Base-by-base conservation (phyloP, 768 basidiomycete genomes). In the Auriscalpium orientale region DNA sequence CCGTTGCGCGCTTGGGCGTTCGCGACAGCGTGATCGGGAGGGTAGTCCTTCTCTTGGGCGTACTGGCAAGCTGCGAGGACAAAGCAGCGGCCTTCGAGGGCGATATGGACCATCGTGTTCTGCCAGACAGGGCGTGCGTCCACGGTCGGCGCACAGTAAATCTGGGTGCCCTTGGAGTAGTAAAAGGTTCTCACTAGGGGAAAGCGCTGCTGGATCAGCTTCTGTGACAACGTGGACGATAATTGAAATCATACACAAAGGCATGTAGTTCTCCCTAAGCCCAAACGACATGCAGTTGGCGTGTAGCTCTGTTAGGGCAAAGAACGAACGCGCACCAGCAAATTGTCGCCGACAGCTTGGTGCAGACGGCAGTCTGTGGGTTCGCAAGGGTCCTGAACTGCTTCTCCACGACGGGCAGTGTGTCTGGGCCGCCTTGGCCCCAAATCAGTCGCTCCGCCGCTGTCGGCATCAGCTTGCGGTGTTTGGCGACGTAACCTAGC, bases 201-300 rank as follows among this genome's bases (percentile, higher is more conserved):
- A 7, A 28, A 28, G 28, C 28, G 28, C 28, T 28, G 28, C 28
- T 28, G 28, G 5, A 28, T 28, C 28, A 28, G 4, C 28, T 28
- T 28, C 1, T 28, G 28, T 28, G 28, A 28, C 28, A 28, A 28
- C 28, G 5, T 28, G 28, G 28, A 28, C 28, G 4, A 7, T 28
- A 28, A 28, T 28, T 28, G 28, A 28, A 28, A 44, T 70, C 80
- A 48, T 56, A 82, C 80, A 64, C 54, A 84, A 63, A 18, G 84
- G 84, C 82, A 85, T 84, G 58, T 83, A 84, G 63, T 85, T 85
- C 58, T 86, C 85, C 84, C 84, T 85, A 28, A 28, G 28, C 4
- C 28, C 28, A 28, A 28, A 28, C 28, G 28, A 28, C 28, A 28
- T 28, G 7, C 28, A 28, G 28, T 28, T 28, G 28, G 28, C 28